Percentiles rank a stretch among this genome's conserved stretches.
Evolutionary conservation across 2,329 filamentous ascomycete genomes (phyloP).

Genomic region (Chaetomium olivaceum): DNA sequence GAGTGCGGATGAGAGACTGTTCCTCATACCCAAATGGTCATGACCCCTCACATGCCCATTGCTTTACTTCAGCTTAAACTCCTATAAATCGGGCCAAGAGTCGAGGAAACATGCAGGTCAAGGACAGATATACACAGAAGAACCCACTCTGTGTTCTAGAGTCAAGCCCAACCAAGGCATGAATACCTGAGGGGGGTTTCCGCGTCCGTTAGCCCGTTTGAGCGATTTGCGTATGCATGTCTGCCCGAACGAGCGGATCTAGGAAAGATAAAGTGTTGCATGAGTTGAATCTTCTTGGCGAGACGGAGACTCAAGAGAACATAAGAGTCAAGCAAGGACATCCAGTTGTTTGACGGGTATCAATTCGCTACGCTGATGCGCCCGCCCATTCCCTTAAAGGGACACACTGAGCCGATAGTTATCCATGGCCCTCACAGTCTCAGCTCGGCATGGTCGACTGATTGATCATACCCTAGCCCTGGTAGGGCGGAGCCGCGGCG

Average conservation of each 20-base stretch:
- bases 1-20: too few species aligned
- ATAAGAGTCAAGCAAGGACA: neutral
- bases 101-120: neutral
- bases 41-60: neutral
- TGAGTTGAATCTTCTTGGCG: neutral
- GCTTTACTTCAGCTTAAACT: neutral
- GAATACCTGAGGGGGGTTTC: neutral
- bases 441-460: conserved; percentile 14
- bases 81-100: too few species aligned
- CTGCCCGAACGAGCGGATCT: neutral
- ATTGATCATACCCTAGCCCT: conserved; percentile 28
- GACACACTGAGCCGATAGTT: conserved; percentile 3
- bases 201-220: too few species aligned
- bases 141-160: neutral
- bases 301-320: neutral
- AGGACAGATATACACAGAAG: neutral
- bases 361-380: conserved; percentile 20
- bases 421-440: conserved; percentile 20
- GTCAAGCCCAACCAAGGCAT: neutral
- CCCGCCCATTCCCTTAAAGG: conserved; percentile 6
- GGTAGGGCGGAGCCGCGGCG: conserved; percentile 26
- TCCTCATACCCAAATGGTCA: too few species aligned
- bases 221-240: neutral
- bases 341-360: conserved; percentile 13
- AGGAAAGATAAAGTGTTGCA: neutral